Evolutionary conservation across 495 filamentous ascomycete species (phyloP).

Genomic region (Neurospora hispaniola): DNA sequence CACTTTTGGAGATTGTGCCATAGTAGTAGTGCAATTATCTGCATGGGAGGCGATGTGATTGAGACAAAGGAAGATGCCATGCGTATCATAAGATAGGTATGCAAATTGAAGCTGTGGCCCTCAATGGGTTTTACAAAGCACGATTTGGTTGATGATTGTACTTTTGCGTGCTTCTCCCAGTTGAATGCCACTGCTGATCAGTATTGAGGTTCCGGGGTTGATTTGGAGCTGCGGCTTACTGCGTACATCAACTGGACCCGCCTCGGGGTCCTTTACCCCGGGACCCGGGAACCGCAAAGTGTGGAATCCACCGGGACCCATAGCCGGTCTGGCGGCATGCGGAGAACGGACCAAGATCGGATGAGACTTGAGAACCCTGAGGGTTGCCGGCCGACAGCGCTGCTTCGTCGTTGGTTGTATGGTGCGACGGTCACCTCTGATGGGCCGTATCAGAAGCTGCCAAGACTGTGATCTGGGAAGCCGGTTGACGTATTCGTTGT

Average conservation of each 20-base stretch:
- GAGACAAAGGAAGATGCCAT: not conserved
- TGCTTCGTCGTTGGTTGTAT: not conserved
- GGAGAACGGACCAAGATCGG: not conserved
- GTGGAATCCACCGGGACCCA: not conserved
- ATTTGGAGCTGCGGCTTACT: not conserved
- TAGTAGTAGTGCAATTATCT: conserved; percentile 31
- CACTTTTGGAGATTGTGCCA: conserved; percentile 18
- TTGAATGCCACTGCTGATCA: not conserved
- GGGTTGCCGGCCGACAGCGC: not conserved
- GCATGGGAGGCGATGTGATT: not conserved
- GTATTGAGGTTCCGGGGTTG: not conserved
- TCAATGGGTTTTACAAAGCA: not conserved
- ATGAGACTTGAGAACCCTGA: not conserved
- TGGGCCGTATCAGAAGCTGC: not conserved
- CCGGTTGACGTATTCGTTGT: not conserved
- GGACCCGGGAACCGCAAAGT: not conserved
- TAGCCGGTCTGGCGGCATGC: not conserved
- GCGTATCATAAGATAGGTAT: not conserved
- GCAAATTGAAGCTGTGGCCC: not conserved
- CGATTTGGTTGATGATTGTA: not conserved
- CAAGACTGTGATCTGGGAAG: not conserved
- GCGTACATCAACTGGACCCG: not conserved
- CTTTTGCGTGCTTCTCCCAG: not conserved
- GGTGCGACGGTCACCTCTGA: not conserved
- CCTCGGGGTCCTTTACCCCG: not conserved